These are phyloP conservation scores for Ehretia macrophylla DNA, from an alignment of 257 asterid species.

Conservation along the genomic window DNA sequence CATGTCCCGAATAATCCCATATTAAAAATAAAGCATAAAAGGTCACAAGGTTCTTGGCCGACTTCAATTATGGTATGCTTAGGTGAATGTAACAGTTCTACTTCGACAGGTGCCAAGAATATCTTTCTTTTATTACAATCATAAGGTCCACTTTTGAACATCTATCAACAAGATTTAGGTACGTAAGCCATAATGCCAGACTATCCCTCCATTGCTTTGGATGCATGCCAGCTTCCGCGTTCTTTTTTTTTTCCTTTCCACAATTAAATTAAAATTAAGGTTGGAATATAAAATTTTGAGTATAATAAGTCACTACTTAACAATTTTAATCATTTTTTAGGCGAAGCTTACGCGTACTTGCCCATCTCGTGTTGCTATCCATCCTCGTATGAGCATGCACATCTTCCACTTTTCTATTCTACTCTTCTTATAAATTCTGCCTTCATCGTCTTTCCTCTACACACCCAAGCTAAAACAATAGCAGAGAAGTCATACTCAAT, in stretches of 20 bases:
- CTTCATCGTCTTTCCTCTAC: not conserved
- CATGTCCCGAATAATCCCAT: too few species aligned
- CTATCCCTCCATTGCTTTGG: too few species aligned
- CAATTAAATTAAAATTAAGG: too few species aligned
- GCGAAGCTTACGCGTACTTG: slow-evolving; percentile 16
- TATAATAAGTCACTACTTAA: too few species aligned
- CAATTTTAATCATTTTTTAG: too few species aligned
- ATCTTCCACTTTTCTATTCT: not conserved
- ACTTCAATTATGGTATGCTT: not conserved
- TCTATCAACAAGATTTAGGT: not conserved
- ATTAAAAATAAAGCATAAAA: too few species aligned
- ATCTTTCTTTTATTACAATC: not conserved
- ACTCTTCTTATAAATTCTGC: slow-evolving; percentile 9
- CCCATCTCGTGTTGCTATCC: slow-evolving; percentile 15
- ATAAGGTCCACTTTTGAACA: not conserved
- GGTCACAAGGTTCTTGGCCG: not conserved
- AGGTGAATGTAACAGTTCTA: too few species aligned
- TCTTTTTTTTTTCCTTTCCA: too few species aligned
- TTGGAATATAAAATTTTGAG: too few species aligned
- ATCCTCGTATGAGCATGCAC: slow-evolving; percentile 9
- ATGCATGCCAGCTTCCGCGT: slow-evolving; percentile 40
- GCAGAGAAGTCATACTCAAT: too few species aligned
- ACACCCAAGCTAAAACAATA: not conserved
- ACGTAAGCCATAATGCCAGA: not conserved
- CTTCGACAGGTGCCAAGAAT: not conserved